Percentiles rank a stretch among this genome's conserved stretches.
Evolutionary conservation across 176 grass and related monocot species (phyloP).

Genomic region (Oryza meyeriana): DNA sequence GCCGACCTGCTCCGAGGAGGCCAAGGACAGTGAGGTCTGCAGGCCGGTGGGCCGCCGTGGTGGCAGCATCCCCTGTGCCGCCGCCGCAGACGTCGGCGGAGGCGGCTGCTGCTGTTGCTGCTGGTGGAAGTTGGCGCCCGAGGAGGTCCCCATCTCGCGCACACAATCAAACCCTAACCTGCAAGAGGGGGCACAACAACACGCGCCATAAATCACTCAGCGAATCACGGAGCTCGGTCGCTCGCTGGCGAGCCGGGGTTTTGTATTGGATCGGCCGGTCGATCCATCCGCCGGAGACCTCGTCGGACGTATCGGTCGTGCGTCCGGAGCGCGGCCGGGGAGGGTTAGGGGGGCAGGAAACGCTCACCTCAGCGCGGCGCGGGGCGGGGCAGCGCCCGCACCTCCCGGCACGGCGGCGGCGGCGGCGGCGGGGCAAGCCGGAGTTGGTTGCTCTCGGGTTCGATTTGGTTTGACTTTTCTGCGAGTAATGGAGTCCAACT

Average conservation of each 20-base stretch:
- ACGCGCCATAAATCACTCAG: neutral
- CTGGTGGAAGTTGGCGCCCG: constrained; percentile 70
- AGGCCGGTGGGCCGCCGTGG: constrained; percentile 48
- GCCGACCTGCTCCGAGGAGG: constrained; percentile 72
- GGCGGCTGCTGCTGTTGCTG: constrained; percentile 44
- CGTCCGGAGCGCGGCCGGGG: no score
- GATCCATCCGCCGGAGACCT: neutral
- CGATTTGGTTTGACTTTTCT: neutral
- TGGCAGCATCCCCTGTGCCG: constrained; percentile 45
- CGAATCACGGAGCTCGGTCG: neutral
- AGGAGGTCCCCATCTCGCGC: constrained; percentile 68
- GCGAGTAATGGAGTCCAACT: constrained; percentile 18
- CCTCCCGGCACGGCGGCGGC: neutral
- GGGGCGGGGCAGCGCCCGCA: neutral
- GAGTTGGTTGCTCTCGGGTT: neutral
- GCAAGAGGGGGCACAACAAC: neutral
- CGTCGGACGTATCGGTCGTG: no score
- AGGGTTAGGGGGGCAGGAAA: neutral
- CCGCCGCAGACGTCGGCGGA: neutral
- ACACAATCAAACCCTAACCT: neutral
- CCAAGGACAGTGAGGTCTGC: constrained; percentile 82
- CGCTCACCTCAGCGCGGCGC: constrained; percentile 28
- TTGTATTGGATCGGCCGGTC: neutral
- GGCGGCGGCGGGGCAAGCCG: neutral
- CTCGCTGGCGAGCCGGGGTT: neutral